These are phyloP conservation scores for Globisporangium middletonii DNA, from an alignment of 352 stramenopile genomes.

Conservation along the genomic window DNA sequence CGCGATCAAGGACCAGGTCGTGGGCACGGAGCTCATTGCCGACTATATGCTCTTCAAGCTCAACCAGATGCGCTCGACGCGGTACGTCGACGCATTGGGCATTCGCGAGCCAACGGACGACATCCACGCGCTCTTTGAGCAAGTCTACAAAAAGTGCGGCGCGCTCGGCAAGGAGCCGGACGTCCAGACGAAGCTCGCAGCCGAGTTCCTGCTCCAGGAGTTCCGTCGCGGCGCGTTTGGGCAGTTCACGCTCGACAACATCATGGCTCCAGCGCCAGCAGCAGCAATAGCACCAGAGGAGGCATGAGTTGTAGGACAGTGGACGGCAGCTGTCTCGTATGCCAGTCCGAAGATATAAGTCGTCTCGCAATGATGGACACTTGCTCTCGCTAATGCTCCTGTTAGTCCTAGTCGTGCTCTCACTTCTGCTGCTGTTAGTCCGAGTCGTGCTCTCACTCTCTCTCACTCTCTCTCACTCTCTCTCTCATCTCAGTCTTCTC, in stretches of 20 bases:
- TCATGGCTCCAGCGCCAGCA: conserved; percentile 11
- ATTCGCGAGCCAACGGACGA: conserved; percentile 65
- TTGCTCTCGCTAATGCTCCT: no score
- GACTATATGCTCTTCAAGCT: conserved; percentile 88
- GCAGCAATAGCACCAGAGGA: neutral
- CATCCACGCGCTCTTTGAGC: conserved; percentile 58
- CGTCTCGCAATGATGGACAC: no score
- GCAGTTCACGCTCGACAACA: conserved; percentile 76
- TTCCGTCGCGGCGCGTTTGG: conserved; percentile 75
- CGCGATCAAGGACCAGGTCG: conserved; percentile 84
- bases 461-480: no score
- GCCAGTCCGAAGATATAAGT: no score
- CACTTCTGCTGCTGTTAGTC: no score
- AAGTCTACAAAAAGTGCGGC: conserved; percentile 61
- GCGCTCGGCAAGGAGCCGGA: conserved; percentile 75
- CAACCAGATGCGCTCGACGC: conserved; percentile 72
- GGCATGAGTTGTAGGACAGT: neutral
- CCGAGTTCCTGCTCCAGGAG: conserved; percentile 64
- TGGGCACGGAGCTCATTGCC: conserved; percentile 81
- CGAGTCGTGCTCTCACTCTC: no score
- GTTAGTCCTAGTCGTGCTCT: no score
- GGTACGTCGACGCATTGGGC: conserved; percentile 72
- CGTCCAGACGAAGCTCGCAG: conserved; percentile 56
- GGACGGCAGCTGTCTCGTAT: conserved; percentile 16
- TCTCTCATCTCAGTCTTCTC: no score